Base-by-base conservation (phyloP, 441 rosid genomes). In the Raphanus hybrid region DNA sequence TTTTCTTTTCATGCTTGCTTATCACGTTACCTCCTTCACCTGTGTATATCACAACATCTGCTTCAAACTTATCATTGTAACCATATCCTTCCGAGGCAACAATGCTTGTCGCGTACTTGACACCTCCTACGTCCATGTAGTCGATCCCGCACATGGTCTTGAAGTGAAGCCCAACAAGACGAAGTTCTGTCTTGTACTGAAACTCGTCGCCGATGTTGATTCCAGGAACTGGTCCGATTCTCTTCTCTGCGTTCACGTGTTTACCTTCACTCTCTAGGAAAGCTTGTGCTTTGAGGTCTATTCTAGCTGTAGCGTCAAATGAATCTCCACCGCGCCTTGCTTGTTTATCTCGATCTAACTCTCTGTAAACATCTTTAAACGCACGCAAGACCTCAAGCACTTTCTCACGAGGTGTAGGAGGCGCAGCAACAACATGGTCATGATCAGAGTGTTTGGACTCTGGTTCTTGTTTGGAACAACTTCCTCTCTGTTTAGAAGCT, bases 201-300 rank as follows among this genome's bases (percentile, higher is more conserved):
- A 91, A 94, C 75, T 85, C 92, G 62, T 92, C 98, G 3, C 98
- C 95, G 16, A 90, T 82, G 73, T 87, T 82, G 64, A 91, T 92
- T 29, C 97, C 97, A 1, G 97, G 97, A 65, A 94, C 87, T 3
- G 81, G 1, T 43, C 98, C 97, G 12, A 92, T 78, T 37, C 85
- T 86, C 6, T 84, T 80, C 20, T 87, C 84, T 1, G 23, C 39
- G 79, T 87, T 87, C 20, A 90, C 76, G 35, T 20, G 82, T 62
- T 77, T 85, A 3, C 80, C 81, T 71, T 80, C 81, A 0, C 41
- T 64, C 87, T 85, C 93, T 61, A 94, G 80, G 55, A 83, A 54
- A 15, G 57, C 77, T 26, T 82, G 75, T 1, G 93, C 26, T 8
- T 54, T 60, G 52, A 73, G 0, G 63, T 77, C 81, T 6, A 77